These are phyloP conservation scores for Aspergillus ochraceus DNA, from an alignment of 2,329 filamentous ascomycete genomes.

Conservation along the genomic window DNA sequence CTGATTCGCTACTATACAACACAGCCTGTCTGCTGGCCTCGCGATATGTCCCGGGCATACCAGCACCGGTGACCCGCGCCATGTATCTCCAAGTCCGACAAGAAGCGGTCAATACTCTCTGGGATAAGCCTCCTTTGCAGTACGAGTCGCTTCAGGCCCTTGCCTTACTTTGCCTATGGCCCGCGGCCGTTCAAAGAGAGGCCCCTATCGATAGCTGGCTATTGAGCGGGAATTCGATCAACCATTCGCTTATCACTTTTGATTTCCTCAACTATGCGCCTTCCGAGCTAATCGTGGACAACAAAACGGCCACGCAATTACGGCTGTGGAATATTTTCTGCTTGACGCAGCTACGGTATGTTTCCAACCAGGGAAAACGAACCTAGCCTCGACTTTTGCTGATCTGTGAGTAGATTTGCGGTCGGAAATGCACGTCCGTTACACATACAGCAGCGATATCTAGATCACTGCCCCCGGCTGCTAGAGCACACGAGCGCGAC, in stretches of 20 bases:
- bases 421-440: conserved; percentile 33
- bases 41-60: conserved; percentile 34
- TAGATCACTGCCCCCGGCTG: conserved; percentile 32
- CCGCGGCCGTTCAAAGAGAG: conserved; percentile 33
- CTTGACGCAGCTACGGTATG: conserved; percentile 35
- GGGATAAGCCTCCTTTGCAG: conserved; percentile 30
- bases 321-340: conserved; percentile 37
- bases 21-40: conserved; percentile 35
- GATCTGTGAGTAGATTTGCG: conserved; percentile 22
- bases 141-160: conserved; percentile 34
- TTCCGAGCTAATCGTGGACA: conserved; percentile 25
- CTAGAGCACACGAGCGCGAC: conserved; percentile 32
- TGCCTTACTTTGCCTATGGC: conserved; percentile 33
- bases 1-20: conserved; percentile 33
- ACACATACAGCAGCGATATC: conserved; percentile 29
- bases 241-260: conserved; percentile 30
- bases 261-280: conserved; percentile 21
- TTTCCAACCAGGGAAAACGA: neutral
- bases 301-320: conserved; percentile 31
- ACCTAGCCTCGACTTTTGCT: conserved; percentile 6
- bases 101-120: conserved; percentile 29
- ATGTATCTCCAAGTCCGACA: conserved; percentile 35
- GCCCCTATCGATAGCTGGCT: conserved; percentile 37
- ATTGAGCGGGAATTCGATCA: conserved; percentile 37
- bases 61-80: conserved; percentile 26